Base-by-base conservation (phyloP, 345 rosid genomes). In the Hypericum androsaemum region DNA sequence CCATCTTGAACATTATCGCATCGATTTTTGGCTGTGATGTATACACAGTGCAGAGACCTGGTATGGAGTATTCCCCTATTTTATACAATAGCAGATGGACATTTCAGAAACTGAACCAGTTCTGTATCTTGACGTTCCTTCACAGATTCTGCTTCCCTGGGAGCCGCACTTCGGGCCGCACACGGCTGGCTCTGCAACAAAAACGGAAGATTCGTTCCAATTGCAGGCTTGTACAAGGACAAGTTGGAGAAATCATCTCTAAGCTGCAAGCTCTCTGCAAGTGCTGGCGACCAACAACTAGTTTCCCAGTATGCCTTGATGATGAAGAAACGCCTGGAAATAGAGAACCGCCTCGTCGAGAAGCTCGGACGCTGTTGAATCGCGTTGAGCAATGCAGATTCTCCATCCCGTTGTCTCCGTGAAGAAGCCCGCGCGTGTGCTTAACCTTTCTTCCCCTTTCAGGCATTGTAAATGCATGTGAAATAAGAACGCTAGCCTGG, bases 131-230 rank as follows among this genome's bases (percentile, higher is more conserved):
- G 32, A 22, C 4, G 32, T 53, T 17, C 57, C 10, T 43, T 13
- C 41, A 41, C 78, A 86, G 98, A 81, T 73, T 88, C 96, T 8
- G 98, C 96, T 52, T 88, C 96, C 11, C 77, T 85, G n/a, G 94
- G 95, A 72, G 96, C 88, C 47, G 95, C 96, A 37, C 61, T 88
- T 54, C 83, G 94, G 58, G 96, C 94, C 36, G 94, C 89, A 5
- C 89, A 88, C 17, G 89, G 96, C 41, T 92, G 92, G 95, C 44
- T 84, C 54, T 92, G 98, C 81, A 71, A 59, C 68, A 72, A 65
- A 47, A 74, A 75, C 39, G 86, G 89, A 48, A 72, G 71, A 47
- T 88, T 92, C 37, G 74, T 83, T 47, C 77, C 83, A 3, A 80
- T 84, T 15, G 76, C 98, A 9, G 2, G 53, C 40, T 62, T 88